Base-by-base conservation (phyloP, 2,329 filamentous ascomycete genomes). In the Phoma sp. region DNA sequence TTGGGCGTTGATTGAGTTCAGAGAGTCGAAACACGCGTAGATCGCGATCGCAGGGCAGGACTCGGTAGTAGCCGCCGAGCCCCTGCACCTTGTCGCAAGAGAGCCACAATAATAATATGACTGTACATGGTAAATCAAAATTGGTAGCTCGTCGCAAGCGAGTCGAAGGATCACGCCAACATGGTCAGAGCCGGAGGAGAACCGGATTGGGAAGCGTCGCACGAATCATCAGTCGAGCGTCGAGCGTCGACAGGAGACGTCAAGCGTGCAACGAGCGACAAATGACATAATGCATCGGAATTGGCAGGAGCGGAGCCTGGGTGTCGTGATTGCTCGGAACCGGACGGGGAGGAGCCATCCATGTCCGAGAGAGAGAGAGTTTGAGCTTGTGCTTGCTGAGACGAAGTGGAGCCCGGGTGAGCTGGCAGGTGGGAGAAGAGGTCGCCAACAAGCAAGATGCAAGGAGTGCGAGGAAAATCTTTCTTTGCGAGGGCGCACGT, bases 201-300 rank as follows among this genome's bases (percentile, higher is more conserved):
- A 68, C 43, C 35, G 40, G 25, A 46, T 43, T 46, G 51, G 40
- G 29, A 40, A 29, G 47, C 31, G 55, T 60, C 44, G 48, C 49
- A 61, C 61, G 53, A 62, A 52, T 48, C 31, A 53, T 43, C 44
- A 45, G 46, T 58, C 39, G 47, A 51, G 4, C 4, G 22, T 24
- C 22, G 22, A 24, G 4, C 4, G 6, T 4, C 22, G 22, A 4
- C 22, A 24, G 6, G 22, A 6, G 22, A 4, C 46, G 35, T 47
- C 52, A 48, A 51, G 46, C 27, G 47, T 36, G 51, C 21, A 8
- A 29, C 50, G 51, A 31, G 9, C 12, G 22, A 24, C 27, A 37
- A 65, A 17, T 63, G 63, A 62, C 65, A 60, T 62, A 63, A 63
- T 51, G 41, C 39, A 37, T 56, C 51, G 49, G 58, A 29, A 35